phyloP scores from a whole-genome alignment of 805 yeast species.

The Myxozyma vanderwaltii region DNA sequence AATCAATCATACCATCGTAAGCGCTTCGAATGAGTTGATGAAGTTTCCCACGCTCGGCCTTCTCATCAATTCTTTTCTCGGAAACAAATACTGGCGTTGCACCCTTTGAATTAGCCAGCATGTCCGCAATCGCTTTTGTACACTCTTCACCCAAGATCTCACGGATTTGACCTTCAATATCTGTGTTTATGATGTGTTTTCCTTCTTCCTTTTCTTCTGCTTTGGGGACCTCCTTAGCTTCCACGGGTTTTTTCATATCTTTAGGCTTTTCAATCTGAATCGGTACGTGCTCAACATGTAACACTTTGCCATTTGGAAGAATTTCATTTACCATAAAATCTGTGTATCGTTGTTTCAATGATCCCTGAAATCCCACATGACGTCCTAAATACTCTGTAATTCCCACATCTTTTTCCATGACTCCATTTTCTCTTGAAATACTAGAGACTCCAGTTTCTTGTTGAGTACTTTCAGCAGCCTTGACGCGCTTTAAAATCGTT shows the following conservation, averaged over 20 bases:
- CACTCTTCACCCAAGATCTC: constrained; percentile 63
- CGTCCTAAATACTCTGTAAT: constrained; percentile 68
- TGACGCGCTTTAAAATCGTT: neutral
- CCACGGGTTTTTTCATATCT: constrained; percentile 49
- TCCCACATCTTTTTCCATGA: constrained; percentile 78
- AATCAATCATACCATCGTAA: constrained; percentile 73
- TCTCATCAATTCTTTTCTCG: constrained; percentile 59
- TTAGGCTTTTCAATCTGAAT: constrained; percentile 48
- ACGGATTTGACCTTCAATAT: constrained; percentile 51
- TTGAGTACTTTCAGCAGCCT: neutral
- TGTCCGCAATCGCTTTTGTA: constrained; percentile 41
- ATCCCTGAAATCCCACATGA: constrained; percentile 70
- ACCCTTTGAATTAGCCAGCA: constrained; percentile 1
- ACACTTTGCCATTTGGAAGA: constrained; percentile 63
- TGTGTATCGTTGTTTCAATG: constrained; percentile 75
- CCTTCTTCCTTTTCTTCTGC: constrained; percentile 36
- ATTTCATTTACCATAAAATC: constrained; percentile 95
- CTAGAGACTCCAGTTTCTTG: constrained; percentile 53
- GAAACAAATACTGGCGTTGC: constrained; percentile 51
- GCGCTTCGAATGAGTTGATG: constrained; percentile 77
- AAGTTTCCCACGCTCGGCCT: constrained; percentile 70
- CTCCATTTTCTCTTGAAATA: constrained; percentile 67
- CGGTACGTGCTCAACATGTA: constrained; percentile 78
- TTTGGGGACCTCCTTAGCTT: constrained; percentile 40
- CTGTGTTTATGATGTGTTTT: constrained; percentile 46